Evolutionary conservation across 2,329 filamentous ascomycete species (phyloP), one percentile per base, ranked within the genome.

Genomic region (Gliomastix tumulicola): DNA sequence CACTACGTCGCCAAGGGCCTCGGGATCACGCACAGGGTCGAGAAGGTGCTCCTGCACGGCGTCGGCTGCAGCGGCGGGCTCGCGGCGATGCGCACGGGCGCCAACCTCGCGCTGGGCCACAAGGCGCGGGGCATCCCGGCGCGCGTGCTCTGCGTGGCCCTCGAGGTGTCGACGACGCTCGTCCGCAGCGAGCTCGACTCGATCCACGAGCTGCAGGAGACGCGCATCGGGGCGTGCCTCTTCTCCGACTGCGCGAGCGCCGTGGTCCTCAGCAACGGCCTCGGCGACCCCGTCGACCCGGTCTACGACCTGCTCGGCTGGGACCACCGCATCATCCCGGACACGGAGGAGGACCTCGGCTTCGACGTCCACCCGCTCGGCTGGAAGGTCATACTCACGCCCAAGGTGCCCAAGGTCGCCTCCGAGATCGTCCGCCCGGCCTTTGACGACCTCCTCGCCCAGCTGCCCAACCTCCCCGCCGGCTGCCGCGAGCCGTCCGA

Each of bases 191-290:
- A 85, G 54, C 58, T 86, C 32, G 71, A 83, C 43, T 77, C 72
- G 51, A 71, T 82, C 51, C 50, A 77, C 42, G 63, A 74, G 45
- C 48, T 65, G 13, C 72, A 82, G 45, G 66, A 81, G 41, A 73
- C 78, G 10, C 66, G 79, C 21, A 82, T 86, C 46, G 82, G 79
- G 3, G 66, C 76, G 2, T 74, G 73, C 12, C 57, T 86, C 3
- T 86, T 86, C 53, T 83, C 79, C 16, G 82, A 86, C 53, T 84
- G 77, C 44, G 81, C 76, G n/a, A 79, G 79, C 39, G 76, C 80
- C 0, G 56, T 76, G 20, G 62, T 86, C 2, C 50, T 86, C 22
- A 79, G 76, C 49, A 86, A 86, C 48, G 71, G 69, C 1, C 59
- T 84, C 36, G 78, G 72, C 3, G 61, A 59, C 21, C 45, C 54